Conservation (phyloP, 2,329 filamentous ascomycete genomes). For the Sporothrix phasma region DNA sequence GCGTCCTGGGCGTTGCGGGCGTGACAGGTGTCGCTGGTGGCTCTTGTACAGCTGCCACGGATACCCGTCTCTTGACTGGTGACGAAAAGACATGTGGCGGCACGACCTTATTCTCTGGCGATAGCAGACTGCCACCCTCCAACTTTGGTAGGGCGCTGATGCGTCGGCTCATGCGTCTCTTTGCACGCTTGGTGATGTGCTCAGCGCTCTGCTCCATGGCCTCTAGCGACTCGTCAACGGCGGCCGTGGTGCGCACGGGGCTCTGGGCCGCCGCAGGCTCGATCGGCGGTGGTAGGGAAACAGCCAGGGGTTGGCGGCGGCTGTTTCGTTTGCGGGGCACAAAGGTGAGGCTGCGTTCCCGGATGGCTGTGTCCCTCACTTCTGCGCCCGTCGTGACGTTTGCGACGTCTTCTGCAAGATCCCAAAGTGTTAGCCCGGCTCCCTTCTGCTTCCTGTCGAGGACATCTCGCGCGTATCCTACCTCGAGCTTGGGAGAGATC, state of each 20-base stretch:
- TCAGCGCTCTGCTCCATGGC: slow-evolving; percentile 17
- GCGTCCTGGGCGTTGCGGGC: background rate
- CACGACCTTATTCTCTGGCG: slow-evolving; percentile 20
- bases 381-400: background rate
- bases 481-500: slow-evolving; percentile 22
- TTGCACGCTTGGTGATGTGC: slow-evolving; percentile 21
- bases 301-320: slow-evolving; percentile 25
- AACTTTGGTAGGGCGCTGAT: slow-evolving; percentile 17
- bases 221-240: slow-evolving; percentile 10
- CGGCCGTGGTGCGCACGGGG: background rate
- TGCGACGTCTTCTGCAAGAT: background rate
- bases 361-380: background rate
- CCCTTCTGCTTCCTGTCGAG: background rate
- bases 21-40: background rate
- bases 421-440: background rate
- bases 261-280: background rate
- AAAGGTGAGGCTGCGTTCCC: slow-evolving; percentile 14
- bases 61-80: background rate
- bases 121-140: background rate
- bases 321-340: slow-evolving; percentile 27
- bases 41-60: background rate
- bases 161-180: slow-evolving; percentile 24
- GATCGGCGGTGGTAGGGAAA: slow-evolving; percentile 8
- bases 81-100: slow-evolving; percentile 19
- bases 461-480: background rate